Evolutionary conservation across 2,329 filamentous ascomycete species (phyloP), one percentile per base, ranked within the genome.

Genomic region (Ophiostoma pallidulum): DNA sequence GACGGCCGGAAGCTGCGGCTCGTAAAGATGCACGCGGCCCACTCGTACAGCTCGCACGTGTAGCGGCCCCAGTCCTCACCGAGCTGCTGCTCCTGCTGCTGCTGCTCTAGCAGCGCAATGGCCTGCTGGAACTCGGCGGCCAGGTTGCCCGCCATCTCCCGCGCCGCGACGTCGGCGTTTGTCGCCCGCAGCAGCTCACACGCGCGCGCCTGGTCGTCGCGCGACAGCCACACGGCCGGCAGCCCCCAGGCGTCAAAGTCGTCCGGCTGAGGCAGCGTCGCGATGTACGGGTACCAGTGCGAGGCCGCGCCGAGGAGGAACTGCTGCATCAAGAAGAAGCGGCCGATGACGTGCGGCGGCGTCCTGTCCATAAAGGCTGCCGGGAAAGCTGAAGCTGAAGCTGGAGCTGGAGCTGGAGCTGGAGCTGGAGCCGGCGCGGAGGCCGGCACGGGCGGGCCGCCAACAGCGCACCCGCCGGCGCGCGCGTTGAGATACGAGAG

Each of bases 251-350:
- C 58, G 5, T 64, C 58, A 4, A 64, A 56, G 2, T 78, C 65
- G 9, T 72, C 69, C 0, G 81, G 80, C 50, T 78, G 75, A 1
- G 84, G 83, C 0, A 89, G 68, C 0, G 76, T 75, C 9, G 66
- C 64, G 53, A 88, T 75, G 62, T 89, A 89, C 1, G 79, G 73
- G 60, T 68, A 71, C 84, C 84, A 89, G 54, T 76, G 78, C 0
- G 83, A 84, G 2, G 70, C 58, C 2, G 63, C 47, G 1, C 74
- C 75, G 2, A 72, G 63, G 28, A 87, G 67, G 58, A 78, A 80
- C 60, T 89, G 78, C 51, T 81, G 77, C 59, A 85, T 71, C 6
- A 89, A 69, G 53, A 85, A 82, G 62, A 87, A 83, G 4, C 81
- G 74, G 8, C 78, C 74, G 41, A 81, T 64, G 48, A 84, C 76